Evolutionary conservation across 2,329 filamentous ascomycete genomes (phyloP).

Genomic region (Ceratocystis harringtonii): DNA sequence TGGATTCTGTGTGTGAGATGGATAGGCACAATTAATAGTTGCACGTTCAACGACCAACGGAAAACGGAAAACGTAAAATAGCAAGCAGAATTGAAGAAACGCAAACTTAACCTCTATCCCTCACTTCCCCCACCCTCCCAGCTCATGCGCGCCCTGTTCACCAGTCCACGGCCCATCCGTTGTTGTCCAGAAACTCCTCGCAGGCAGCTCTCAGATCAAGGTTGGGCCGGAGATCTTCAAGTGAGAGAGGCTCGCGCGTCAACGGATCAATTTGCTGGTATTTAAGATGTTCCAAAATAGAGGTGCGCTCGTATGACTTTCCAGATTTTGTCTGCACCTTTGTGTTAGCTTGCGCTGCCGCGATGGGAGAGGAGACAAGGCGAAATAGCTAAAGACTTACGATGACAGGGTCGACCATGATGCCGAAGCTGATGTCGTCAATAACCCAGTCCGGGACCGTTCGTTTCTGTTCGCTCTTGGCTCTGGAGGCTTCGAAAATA

Average conservation of each 20-base stretch:
- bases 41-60: background rate
- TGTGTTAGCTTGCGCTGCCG: conserved; percentile 15
- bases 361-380: background rate
- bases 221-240: conserved; percentile 64
- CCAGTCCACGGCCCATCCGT: conserved; percentile 90
- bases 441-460: conserved; percentile 62
- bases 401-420: conserved; percentile 57
- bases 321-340: conserved; percentile 56
- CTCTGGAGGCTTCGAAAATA: conserved; percentile 39
- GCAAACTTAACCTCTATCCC: background rate
- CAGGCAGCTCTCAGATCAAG: conserved; percentile 67
- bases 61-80: background rate
- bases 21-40: too few relatives aligned
- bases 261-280: conserved; percentile 64
- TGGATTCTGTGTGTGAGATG: too few relatives aligned
- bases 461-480: conserved; percentile 31
- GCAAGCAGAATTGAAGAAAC: background rate
- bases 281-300: conserved; percentile 73
- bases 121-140: too few relatives aligned
- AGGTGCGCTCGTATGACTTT: conserved; percentile 75
- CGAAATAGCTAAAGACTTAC: conserved; percentile 25
- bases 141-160: conserved; percentile 26
- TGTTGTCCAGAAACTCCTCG: conserved; percentile 68
- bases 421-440: conserved; percentile 58
- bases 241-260: conserved; percentile 57